These are phyloP conservation scores for Hypoxylon sp. DNA, from an alignment of 2,329 filamentous ascomycete species.

Conservation along the genomic window DNA sequence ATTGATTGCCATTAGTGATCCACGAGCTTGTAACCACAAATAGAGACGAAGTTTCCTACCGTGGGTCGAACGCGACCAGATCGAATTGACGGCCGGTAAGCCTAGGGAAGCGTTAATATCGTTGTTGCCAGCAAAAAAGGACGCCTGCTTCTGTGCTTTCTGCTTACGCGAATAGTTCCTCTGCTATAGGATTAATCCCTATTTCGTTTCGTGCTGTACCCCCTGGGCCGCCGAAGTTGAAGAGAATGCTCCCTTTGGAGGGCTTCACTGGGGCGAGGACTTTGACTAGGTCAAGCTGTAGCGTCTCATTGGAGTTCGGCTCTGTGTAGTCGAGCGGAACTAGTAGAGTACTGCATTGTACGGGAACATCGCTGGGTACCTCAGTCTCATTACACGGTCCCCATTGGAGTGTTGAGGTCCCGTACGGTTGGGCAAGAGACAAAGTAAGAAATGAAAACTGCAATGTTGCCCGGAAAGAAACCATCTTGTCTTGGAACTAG, in stretches of 20 bases:
- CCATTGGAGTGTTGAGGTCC: constrained; percentile 43
- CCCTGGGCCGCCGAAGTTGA: constrained; percentile 60
- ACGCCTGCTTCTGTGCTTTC: background rate
- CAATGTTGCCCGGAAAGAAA: constrained; percentile 14
- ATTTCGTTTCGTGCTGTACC: constrained; percentile 25
- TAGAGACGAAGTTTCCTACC: constrained; percentile 37
- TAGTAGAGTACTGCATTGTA: constrained; percentile 56
- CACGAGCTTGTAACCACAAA: constrained; percentile 13
- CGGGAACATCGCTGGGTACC: constrained; percentile 40
- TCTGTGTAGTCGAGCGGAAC: constrained; percentile 61
- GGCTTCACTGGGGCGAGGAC: constrained; percentile 53
- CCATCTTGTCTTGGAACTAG: constrained; percentile 13
- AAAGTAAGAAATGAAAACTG: constrained; percentile 28
- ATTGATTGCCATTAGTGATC: constrained; percentile 33
- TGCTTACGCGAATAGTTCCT: constrained; percentile 45
- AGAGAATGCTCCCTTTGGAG: constrained; percentile 57
- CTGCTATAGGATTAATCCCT: constrained; percentile 26
- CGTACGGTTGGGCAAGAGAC: constrained; percentile 27
- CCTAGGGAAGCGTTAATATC: constrained; percentile 35
- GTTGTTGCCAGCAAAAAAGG: background rate
- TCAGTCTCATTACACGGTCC: constrained; percentile 45
- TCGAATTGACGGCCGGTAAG: constrained; percentile 50
- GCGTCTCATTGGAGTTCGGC: constrained; percentile 45
- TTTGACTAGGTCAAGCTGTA: constrained; percentile 55
- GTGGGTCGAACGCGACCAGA: constrained; percentile 52